These are phyloP conservation scores for Zasmidium angulare DNA, from an alignment of 2,329 filamentous ascomycete genomes.

Conservation along the genomic window DNA sequence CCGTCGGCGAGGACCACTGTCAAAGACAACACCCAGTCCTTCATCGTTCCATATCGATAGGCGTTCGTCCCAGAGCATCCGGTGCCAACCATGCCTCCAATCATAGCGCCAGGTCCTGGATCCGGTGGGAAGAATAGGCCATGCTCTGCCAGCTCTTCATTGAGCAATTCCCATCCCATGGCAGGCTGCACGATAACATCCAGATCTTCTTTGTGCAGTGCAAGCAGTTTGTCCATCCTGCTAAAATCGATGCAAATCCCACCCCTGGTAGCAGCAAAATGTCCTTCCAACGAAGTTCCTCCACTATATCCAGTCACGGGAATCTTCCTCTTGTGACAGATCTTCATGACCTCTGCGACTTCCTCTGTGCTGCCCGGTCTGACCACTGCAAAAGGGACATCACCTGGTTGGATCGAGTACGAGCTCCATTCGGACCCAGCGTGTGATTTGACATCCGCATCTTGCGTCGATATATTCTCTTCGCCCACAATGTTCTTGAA, in stretches of 20 bases:
- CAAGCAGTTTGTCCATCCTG: slow-evolving; percentile 78
- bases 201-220: slow-evolving; percentile 69
- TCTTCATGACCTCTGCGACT: slow-evolving; percentile 82
- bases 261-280: slow-evolving; percentile 78
- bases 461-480: slow-evolving; percentile 61
- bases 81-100: slow-evolving; percentile 83
- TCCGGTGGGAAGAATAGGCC: slow-evolving; percentile 91
- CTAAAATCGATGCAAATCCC: slow-evolving; percentile 85
- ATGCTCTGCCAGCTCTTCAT: slow-evolving; percentile 69
- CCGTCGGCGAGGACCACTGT: slow-evolving; percentile 90
- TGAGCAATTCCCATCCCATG: slow-evolving; percentile 82
- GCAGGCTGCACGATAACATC: slow-evolving; percentile 62
- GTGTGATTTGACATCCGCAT: slow-evolving; percentile 56
- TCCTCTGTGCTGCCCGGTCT: slow-evolving; percentile 78
- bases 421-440: slow-evolving; percentile 65
- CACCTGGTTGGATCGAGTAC: slow-evolving; percentile 42
- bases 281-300: slow-evolving; percentile 85
- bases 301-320: slow-evolving; percentile 86
- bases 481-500: slow-evolving; percentile 62
- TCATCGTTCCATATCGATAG: slow-evolving; percentile 91
- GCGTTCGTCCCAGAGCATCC: slow-evolving; percentile 81
- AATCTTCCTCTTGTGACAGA: slow-evolving; percentile 77
- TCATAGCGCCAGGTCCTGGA: slow-evolving; percentile 87
- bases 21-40: slow-evolving; percentile 84
- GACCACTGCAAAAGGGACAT: slow-evolving; percentile 62